Conservation (phyloP, 345 rosid genomes). For the Firmiana major region DNA sequence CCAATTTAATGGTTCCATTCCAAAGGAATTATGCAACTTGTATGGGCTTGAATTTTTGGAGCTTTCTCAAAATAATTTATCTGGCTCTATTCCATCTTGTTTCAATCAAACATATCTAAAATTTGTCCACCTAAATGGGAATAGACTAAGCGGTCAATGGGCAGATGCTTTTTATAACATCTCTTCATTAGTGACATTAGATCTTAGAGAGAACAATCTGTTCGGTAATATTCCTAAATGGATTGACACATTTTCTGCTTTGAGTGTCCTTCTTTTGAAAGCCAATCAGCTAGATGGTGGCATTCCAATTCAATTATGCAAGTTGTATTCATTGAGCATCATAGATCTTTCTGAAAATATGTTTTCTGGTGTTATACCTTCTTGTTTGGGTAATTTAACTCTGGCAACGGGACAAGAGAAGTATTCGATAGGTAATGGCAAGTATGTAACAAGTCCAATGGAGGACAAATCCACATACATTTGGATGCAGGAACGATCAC, state of each 20-base stretch:
- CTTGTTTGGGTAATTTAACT: conserved; percentile 7
- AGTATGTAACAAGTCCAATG: fast-evolving
- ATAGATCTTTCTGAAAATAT: conserved; percentile 14
- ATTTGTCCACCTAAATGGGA: background rate
- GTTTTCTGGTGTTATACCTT: conserved; percentile 10
- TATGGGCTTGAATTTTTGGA: background rate
- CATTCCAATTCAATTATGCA: conserved; percentile 18
- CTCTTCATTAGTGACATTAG: conserved; percentile 12
- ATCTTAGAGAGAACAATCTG: conserved; percentile 7
- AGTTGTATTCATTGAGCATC: background rate
- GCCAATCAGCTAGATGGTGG: conserved; percentile 17
- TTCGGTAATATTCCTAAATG: background rate
- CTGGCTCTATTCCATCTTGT: background rate
- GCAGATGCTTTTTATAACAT: background rate
- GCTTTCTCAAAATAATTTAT: conserved; percentile 15
- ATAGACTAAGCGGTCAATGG: background rate
- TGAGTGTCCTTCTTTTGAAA: conserved; percentile 20
- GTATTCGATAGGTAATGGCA: fast-evolving
- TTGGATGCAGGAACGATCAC: too few relatives aligned
- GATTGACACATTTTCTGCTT: background rate
- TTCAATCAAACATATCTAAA: background rate
- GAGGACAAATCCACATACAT: background rate
- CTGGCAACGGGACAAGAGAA: background rate
- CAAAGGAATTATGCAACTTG: conserved; percentile 6
- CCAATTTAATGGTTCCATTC: conserved; percentile 12